A percentile compares a stretch with the other conserved stretches of the same genome.
Evolutionary conservation across 176 grass and related monocot genomes (phyloP).

Genomic region (Oryza coarctata): DNA sequence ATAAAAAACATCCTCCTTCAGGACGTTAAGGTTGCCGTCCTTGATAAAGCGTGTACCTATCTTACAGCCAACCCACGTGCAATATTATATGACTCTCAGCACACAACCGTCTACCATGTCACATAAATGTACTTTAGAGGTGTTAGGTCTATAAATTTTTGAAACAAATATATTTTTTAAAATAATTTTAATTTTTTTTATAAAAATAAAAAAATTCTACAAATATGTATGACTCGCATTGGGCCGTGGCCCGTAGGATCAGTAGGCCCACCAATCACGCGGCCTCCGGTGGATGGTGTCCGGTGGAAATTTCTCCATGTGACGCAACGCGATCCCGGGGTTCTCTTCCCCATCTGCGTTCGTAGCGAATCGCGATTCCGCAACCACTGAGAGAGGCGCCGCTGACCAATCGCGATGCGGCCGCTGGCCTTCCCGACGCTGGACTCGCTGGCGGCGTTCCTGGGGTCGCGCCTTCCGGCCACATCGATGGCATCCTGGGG

Average conservation of each 20-base stretch:
- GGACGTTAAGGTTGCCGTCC: too few species aligned
- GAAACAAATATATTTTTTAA: too few species aligned
- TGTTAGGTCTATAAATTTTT: too few species aligned
- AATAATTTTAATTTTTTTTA: too few species aligned
- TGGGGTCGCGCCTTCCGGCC: slow-evolving; percentile 50
- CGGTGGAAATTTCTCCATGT: neutral
- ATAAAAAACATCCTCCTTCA: too few species aligned
- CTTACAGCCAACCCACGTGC: too few species aligned
- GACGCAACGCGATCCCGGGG: neutral
- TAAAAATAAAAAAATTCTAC: too few species aligned
- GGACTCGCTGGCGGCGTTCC: slow-evolving; percentile 67
- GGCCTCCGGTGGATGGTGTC: neutral
- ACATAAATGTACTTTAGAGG: too few species aligned
- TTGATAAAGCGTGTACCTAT: too few species aligned
- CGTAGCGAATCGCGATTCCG: neutral
- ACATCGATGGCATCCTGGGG: slow-evolving; percentile 66
- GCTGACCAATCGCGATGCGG: slow-evolving; percentile 24
- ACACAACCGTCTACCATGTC: too few species aligned
- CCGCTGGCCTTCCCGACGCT: slow-evolving; percentile 63
- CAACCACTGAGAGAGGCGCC: neutral
- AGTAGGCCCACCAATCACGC: neutral
- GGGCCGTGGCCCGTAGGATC: neutral
- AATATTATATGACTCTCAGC: too few species aligned
- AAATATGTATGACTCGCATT: neutral
- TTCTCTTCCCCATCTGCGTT: neutral